Conservation (phyloP, 202 grass and related monocot genomes). For the Brachypodium distachyon region DNA sequence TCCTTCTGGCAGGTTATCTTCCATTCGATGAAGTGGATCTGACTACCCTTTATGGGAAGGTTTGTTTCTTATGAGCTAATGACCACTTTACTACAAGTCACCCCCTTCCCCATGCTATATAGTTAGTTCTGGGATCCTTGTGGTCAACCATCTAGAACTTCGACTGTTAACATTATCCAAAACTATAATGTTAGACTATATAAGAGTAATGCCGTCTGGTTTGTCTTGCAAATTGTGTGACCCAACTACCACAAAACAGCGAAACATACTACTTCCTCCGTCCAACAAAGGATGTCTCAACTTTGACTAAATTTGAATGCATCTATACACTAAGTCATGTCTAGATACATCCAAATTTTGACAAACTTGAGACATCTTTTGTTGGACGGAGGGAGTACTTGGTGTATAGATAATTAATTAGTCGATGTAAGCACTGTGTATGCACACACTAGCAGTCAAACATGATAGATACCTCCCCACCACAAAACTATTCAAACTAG, state of each 20-base stretch:
- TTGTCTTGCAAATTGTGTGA: conserved; percentile 4
- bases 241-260: background rate
- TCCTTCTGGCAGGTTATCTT: conserved; percentile 93
- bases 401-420: background rate
- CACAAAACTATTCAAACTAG: background rate
- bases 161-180: background rate
- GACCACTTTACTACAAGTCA: background rate
- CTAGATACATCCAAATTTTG: too few relatives aligned
- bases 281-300: too few relatives aligned
- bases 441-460: background rate
- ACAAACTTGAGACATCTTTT: too few relatives aligned
- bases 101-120: background rate
- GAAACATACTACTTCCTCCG: conserved; percentile 6
- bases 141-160: background rate
- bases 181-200: background rate
- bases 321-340: too few relatives aligned
- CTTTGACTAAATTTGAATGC: too few relatives aligned
- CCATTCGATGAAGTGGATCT: conserved; percentile 97
- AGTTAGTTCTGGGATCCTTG: background rate
- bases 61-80: conserved; percentile 27
- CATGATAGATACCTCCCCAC: background rate
- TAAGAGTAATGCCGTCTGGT: background rate
- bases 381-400: too few relatives aligned
- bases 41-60: conserved; percentile 94
- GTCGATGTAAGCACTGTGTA: background rate